phyloP scores from a whole-genome alignment of 2,329 filamentous ascomycete genomes.

The Keithomyces neogunnii region DNA sequence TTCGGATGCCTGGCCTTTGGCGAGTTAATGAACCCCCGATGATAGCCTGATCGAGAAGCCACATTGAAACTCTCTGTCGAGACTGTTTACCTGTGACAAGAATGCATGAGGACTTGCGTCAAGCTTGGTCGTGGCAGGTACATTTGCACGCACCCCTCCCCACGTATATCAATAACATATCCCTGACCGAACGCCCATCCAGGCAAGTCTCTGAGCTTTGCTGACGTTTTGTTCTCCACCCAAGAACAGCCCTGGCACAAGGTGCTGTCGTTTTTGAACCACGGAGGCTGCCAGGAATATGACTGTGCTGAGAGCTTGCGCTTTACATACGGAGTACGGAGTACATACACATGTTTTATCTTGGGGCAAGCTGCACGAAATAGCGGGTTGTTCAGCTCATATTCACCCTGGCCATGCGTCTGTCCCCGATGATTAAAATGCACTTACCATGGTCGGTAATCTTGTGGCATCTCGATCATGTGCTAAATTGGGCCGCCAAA shows the following conservation, averaged over 20 bases:
- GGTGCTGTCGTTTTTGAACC: too few relatives aligned
- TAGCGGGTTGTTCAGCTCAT: background rate
- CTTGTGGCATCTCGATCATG: background rate
- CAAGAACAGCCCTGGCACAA: too few relatives aligned
- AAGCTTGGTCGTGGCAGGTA: background rate
- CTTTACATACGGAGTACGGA: too few relatives aligned
- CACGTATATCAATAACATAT: too few relatives aligned
- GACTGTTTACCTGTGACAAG: background rate
- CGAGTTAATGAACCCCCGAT: background rate
- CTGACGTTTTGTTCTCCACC: too few relatives aligned
- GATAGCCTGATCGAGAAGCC: background rate
- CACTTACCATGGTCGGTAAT: slow-evolving; percentile 1
- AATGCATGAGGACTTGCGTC: background rate
- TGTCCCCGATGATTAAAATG: background rate
- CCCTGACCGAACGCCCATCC: too few relatives aligned
- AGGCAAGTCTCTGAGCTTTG: too few relatives aligned
- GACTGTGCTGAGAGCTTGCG: too few relatives aligned
- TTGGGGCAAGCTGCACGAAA: background rate
- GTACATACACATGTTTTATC: too few relatives aligned
- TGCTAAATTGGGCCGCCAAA: background rate
- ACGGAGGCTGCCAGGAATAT: too few relatives aligned
- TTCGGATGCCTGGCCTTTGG: background rate
- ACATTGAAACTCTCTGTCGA: background rate
- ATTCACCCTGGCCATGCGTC: background rate
- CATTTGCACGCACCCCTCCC: background rate